A percentile compares a stretch with the other conserved stretches of the same genome.
Evolutionary conservation across 306 rosid genomes (phyloP).

Genomic region (Malus orientalis): DNA sequence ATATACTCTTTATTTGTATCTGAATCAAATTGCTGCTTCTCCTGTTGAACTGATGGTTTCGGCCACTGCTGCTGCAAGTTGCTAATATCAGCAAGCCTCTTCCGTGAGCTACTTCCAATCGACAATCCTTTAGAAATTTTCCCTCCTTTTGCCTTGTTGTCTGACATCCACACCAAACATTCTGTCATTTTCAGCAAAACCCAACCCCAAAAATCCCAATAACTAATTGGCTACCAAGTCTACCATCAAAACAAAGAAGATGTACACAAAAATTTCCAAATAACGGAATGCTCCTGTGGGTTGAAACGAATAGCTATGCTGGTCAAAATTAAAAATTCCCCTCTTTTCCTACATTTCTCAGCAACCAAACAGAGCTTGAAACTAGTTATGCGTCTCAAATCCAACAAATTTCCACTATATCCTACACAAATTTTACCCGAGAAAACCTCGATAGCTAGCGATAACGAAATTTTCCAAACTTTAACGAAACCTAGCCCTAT

Average conservation of each 20-base stretch:
- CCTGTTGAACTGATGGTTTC: slow-evolving; percentile 17
- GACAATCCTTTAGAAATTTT: slow-evolving; percentile 26
- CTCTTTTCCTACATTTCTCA: neutral
- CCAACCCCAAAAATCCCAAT: neutral
- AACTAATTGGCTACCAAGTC: neutral
- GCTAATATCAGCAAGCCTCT: slow-evolving; percentile 62
- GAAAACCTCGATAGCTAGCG: neutral
- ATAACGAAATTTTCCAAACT: neutral
- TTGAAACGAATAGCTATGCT: neutral
- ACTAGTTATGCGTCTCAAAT: neutral
- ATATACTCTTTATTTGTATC: slow-evolving; percentile 20
- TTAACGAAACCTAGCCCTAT: neutral
- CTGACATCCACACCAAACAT: slow-evolving; percentile 30
- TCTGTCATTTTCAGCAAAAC: neutral
- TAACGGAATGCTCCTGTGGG: neutral
- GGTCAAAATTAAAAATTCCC: neutral
- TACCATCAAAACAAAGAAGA: neutral
- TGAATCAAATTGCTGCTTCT: slow-evolving; percentile 20
- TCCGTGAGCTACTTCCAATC: slow-evolving; percentile 36
- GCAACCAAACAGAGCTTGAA: neutral
- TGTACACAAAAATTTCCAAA: neutral
- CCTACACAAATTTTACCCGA: neutral
- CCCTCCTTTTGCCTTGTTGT: slow-evolving; percentile 23
- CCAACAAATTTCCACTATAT: neutral
- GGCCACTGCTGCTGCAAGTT: slow-evolving; percentile 36